Conservation (phyloP, 2,329 filamentous ascomycete species). For the Taxawa tesnikishii region DNA sequence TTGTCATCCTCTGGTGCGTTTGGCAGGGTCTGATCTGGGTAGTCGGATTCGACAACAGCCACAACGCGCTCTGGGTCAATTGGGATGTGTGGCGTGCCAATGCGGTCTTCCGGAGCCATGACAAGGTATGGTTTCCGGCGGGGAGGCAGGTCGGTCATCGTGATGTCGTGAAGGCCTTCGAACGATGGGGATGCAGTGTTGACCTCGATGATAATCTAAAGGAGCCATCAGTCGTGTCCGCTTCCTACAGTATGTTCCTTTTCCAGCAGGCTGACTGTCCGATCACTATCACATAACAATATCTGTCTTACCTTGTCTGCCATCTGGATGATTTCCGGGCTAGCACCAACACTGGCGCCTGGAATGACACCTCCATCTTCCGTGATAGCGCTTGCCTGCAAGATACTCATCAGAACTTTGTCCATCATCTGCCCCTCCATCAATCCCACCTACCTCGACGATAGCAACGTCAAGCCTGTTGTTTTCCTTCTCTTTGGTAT, state of each 20-base stretch:
- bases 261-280: too few species aligned
- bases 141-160: constrained; percentile 74
- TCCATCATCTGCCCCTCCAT: neutral
- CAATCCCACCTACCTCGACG: constrained; percentile 36
- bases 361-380: constrained; percentile 83
- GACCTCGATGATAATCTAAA: constrained; percentile 71
- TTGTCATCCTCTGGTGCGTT: constrained; percentile 65
- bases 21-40: constrained; percentile 62
- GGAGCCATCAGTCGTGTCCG: constrained; percentile 3
- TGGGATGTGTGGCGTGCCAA: constrained; percentile 71
- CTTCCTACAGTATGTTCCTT: neutral
- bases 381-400: constrained; percentile 67
- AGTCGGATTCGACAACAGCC: constrained; percentile 73
- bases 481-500: constrained; percentile 65
- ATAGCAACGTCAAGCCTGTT: constrained; percentile 73
- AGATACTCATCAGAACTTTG: neutral
- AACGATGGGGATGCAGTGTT: constrained; percentile 79
- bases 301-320: constrained; percentile 60
- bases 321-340: constrained; percentile 78
- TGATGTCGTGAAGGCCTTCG: constrained; percentile 83
- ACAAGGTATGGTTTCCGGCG: constrained; percentile 74
- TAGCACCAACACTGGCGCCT: constrained; percentile 74
- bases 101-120: constrained; percentile 75
- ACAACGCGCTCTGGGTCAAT: constrained; percentile 76
- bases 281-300: too few species aligned